Base-by-base conservation (phyloP, 2,329 filamentous ascomycete genomes). In the Claviceps arundinis region DNA sequence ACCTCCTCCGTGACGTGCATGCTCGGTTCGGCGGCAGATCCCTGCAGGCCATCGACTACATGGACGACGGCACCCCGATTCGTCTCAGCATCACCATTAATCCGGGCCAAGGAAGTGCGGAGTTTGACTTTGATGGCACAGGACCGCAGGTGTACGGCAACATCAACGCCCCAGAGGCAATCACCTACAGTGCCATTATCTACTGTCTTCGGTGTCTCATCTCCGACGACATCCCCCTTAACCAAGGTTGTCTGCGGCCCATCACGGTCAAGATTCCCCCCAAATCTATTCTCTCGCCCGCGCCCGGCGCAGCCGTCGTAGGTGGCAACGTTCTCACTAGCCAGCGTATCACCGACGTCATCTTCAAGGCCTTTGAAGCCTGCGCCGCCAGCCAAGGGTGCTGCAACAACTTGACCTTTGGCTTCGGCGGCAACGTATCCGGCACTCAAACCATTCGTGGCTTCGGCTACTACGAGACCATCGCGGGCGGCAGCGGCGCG, bases 121-220 rank as follows among this genome's bases (percentile, higher is more conserved):
- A 85, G 1, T 93, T 93, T 59, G 86, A 93, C 63, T 93, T 93
- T 64, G 75, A 73, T 0, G 87, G 87, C 19, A 93, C 87, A 0
- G 87, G 87, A 0, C 81, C 84, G 0, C 85, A 93, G 66, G 84
- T 89, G 1, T 88, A 88, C 59, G 85, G 79, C 34, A 90, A 89
- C 59, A 84, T 84, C 66, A 93, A 93, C 61, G 87, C 87, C 0
- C 87, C 87, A 0, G 78, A 88, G 66, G 87, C 87, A 3, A 85
- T 93, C 47, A 90, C 86, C 0, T 89, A 87, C 68, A 85, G 81
- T 6, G 87, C 87, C n/a, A 90, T 91, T 58, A 91, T 93, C 57
- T 93, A 93, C 72, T 91, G 86, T 59, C 73, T 93, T 16, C 78
- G 87, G 26, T 87, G 83, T 59, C 73, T 93, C 52, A 89, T 93